Conservation (phyloP, 1,139 yeast species). For the Candida buenavistaensis region DNA sequence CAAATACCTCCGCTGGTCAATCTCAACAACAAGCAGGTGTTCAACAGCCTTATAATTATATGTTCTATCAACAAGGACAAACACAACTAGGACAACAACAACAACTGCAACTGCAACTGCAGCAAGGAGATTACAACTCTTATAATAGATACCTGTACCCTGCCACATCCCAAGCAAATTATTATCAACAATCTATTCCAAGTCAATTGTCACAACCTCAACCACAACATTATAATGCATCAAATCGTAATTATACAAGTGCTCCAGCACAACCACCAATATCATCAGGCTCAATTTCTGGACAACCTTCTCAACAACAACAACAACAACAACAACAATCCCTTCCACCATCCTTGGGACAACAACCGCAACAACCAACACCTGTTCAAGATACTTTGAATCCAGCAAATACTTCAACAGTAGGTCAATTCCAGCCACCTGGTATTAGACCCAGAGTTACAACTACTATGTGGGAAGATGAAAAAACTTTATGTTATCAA, state of each 20-base stretch:
- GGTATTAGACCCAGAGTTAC: slow-evolving; percentile 81
- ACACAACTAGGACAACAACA: slow-evolving; percentile 15
- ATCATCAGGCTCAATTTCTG: slow-evolving; percentile 8
- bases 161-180: slow-evolving; percentile 13
- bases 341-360: slow-evolving; percentile 10
- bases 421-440: slow-evolving; percentile 52
- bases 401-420: slow-evolving; percentile 32
- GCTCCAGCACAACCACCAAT: slow-evolving; percentile 9
- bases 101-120: slow-evolving; percentile 11
- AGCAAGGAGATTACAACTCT: slow-evolving; percentile 11
- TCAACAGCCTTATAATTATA: slow-evolving; percentile 21
- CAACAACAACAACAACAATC: slow-evolving; percentile 13
- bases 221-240: slow-evolving; percentile 18
- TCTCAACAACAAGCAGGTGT: slow-evolving; percentile 12
- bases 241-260: slow-evolving; percentile 10
- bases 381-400: slow-evolving; percentile 25
- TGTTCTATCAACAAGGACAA: slow-evolving; percentile 20
- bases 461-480: slow-evolving; percentile 97
- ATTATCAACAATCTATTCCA: slow-evolving; percentile 19
- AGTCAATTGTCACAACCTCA: slow-evolving; percentile 19
- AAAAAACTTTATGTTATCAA: slow-evolving; percentile 89
- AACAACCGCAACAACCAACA: slow-evolving; percentile 13
- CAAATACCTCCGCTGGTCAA: background rate
- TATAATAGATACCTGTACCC: slow-evolving; percentile 12
- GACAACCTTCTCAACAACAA: slow-evolving; percentile 8